Evolutionary conservation across 345 rosid genomes (phyloP).

Genomic region (Rubroshorea leprosula): DNA sequence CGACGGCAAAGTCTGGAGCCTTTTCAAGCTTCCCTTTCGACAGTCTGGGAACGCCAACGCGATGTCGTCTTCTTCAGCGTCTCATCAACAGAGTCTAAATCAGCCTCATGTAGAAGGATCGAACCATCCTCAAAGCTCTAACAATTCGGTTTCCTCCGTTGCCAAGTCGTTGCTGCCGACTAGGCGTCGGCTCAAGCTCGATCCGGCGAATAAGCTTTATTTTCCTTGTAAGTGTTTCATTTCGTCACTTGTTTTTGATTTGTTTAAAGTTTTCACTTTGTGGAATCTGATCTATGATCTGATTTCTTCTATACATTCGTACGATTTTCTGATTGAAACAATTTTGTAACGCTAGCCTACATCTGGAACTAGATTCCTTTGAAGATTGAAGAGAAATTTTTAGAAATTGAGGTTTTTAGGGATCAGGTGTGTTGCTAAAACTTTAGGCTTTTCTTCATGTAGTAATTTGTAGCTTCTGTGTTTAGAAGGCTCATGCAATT

Average conservation of each 20-base stretch:
- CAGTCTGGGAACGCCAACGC: conserved; percentile 29
- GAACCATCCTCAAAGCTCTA: conserved; percentile 25
- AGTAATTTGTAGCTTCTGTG: background rate
- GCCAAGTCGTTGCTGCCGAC: conserved; percentile 74
- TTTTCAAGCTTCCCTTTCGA: conserved; percentile 83
- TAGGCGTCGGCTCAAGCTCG: conserved; percentile 83
- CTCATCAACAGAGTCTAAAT: conserved; percentile 28
- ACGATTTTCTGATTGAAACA: background rate
- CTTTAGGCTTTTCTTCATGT: background rate
- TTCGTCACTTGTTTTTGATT: background rate
- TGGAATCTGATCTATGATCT: background rate
- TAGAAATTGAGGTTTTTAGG: too few relatives aligned
- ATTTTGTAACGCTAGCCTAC: background rate
- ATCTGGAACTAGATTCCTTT: background rate
- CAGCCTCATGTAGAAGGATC: conserved; percentile 55
- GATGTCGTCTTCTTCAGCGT: conserved; percentile 35
- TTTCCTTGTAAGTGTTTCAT: conserved; percentile 63
- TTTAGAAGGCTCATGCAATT: too few relatives aligned
- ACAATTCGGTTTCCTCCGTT: conserved; percentile 40
- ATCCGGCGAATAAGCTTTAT: conserved; percentile 78
- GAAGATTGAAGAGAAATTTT: background rate
- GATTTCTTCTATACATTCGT: too few relatives aligned
- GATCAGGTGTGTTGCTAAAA: background rate
- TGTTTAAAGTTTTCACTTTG: background rate
- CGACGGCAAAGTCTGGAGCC: conserved; percentile 69